Base-by-base conservation (phyloP, 2,329 filamentous ascomycete genomes). In the Exophiala dermatitidis region DNA sequence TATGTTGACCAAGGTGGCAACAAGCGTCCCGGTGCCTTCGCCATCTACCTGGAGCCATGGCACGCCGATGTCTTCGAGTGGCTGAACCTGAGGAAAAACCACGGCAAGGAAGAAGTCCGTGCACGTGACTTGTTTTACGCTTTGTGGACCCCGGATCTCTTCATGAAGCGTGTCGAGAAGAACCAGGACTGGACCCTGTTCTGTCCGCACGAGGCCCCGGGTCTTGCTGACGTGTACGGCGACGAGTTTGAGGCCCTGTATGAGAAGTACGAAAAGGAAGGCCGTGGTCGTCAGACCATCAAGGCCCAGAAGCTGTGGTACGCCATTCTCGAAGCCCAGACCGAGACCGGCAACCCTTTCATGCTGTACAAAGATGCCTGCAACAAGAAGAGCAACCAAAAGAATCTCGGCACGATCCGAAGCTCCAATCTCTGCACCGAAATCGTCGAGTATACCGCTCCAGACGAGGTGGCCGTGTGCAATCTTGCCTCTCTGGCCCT, bases 221-320 rank as follows among this genome's bases (percentile, higher is more conserved):
- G 91, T 54, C 82, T 98, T 59, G 90, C 93, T 53, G 93, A 98
- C 72, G 88, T 94, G 67, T 97, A 97, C 66, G 93, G 93, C 58
- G 93, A 97, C 0, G 91, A 97, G 74, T 98, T 97, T 60, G 90
- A 96, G 73, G 88, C 85, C 57, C 79, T 98, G 47, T 98, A 96
- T 71, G 87, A 93, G 72, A 74, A 73, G 70, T 98, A 98, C 68
- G 93, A 98, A 76, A 78, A 78, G 60, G 86, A 90, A 69, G 88
- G 88, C 63, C 84, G 86, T 65, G 91, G 93, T 60, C 89, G 90
- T 62, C 86, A 86, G 76, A 96, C 88, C 19, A 77, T 98, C 68
- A 93, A 95, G 74, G 93, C 93, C 28, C 93, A 98, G 79, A 98
- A 98, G 81, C 85, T 98, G 54, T 98, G 93, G 93, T 97, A 97